These are phyloP conservation scores for Gracilaria domingensis DNA, from an alignment of 23 red algal genomes.

Conservation along the genomic window DNA sequence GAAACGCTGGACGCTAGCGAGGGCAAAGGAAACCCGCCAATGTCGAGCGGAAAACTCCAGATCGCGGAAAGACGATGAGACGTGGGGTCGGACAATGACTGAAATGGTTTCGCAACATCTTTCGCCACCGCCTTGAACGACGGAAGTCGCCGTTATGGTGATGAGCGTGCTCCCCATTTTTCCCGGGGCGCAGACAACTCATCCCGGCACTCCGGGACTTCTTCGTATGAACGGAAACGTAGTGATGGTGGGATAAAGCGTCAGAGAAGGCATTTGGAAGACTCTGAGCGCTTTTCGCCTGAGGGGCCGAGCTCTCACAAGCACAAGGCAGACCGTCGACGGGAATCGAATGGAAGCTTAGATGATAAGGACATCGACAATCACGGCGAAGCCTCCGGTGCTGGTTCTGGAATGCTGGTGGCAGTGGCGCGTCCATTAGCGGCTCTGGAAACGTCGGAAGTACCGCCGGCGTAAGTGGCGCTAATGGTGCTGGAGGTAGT, in stretches of 20 bases:
- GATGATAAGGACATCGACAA: slow-evolving; percentile 1
- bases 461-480: not conserved
- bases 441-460: not conserved
- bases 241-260: slow-evolving; percentile 2
- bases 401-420: not conserved
- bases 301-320: not conserved
- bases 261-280: slow-evolving; percentile 13
- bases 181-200: slow-evolving; percentile 2
- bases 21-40: no score
- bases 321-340: not conserved
- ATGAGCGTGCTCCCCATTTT: not conserved
- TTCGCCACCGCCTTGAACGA: not conserved
- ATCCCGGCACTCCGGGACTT: slow-evolving; percentile 20
- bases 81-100: not conserved
- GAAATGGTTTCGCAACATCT: slow-evolving; percentile 25
- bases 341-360: slow-evolving; percentile 19
- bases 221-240: slow-evolving; percentile 31
- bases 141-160: slow-evolving; percentile 6
- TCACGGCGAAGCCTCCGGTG: not conserved
- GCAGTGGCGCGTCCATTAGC: not conserved
- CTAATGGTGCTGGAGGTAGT: not conserved
- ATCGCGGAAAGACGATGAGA: slow-evolving; percentile 11
- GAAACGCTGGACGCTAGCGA: no score
- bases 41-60: not conserved
- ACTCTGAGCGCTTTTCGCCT: not conserved